Base-by-base conservation (phyloP, 1,284 basidiomycete genomes). In the Sporisorium exsertum region DNA sequence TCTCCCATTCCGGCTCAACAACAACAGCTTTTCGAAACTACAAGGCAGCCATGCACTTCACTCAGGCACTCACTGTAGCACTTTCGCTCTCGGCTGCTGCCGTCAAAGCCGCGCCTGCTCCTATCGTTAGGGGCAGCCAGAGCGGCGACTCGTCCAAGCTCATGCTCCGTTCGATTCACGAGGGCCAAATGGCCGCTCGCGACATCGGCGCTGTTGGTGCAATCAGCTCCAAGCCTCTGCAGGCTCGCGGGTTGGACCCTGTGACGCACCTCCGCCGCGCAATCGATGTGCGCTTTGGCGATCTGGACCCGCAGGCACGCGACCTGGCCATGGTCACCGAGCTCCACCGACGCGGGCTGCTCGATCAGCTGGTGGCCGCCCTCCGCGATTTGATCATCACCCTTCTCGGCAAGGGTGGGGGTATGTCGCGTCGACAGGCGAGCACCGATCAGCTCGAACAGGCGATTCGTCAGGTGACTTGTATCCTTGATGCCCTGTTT, bases 341-440 rank as follows among this genome's bases (percentile, higher is more conserved):
- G 54, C 69, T 80, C 15, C 64, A 78, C 47, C 68, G 72, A 22
- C 71, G 78, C 22, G 78, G 76, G 12, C 50, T 79, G 16, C 72
- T 79, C 45, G 78, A 80, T 58, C 65, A 71, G 73, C 69, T 80
- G 50, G 58, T 80, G 10, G 66, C 67, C 26, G 75, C 78, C 7
- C 43, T 80, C 2, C 62, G 68, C 53, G 67, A 80, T 20, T 58
- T 80, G 2, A 65, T 80, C 57, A 64, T 69, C 56, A 75, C 68
- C 43, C 64, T 80, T 26, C 72, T 80, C 24, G 78, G 78, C 33
- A 57, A 57, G 50, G 71, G 64, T 24, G 61, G 68, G 47, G 68
- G 70, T 16, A 62, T 60, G 65, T 56, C 40, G 22, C 68, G 66
- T 18, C 60, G 73, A 15, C 73, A 76, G 64, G 53, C 64, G 37